These are phyloP conservation scores for Magnolia officinalis DNA, from an alignment of 164 flowering plant species.

Conservation along the genomic window DNA sequence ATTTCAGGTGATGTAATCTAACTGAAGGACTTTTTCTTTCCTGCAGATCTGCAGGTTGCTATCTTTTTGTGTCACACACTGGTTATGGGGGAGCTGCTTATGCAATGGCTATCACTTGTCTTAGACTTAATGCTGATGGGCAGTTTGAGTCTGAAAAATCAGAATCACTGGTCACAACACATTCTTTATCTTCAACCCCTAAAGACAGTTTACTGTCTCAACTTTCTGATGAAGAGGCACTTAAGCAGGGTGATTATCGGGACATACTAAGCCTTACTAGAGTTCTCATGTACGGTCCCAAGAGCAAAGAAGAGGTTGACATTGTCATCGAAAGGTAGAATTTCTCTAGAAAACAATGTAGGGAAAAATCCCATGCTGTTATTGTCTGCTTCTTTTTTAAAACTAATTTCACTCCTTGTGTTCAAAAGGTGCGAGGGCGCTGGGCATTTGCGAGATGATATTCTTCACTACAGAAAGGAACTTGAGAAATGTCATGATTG, in stretches of 20 bases:
- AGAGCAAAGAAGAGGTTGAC: conserved; percentile 86
- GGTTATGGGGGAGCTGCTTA: conserved; percentile 94
- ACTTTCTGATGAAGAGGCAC: conserved; percentile 47
- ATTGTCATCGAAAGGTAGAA: conserved; percentile 67
- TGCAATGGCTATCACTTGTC: conserved; percentile 90
- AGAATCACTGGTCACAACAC: conserved; percentile 22
- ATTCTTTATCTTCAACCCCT: conserved; percentile 13
- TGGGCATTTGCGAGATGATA: conserved; percentile 80
- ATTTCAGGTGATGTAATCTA: neutral
- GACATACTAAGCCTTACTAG: conserved; percentile 87
- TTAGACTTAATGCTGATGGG: conserved; percentile 53
- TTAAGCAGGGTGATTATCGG: conserved; percentile 71
- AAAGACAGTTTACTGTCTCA: conserved; percentile 30
- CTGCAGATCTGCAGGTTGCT: conserved; percentile 71
- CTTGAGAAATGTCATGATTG: conserved; percentile 44
- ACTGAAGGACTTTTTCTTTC: neutral
- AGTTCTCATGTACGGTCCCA: conserved; percentile 82
- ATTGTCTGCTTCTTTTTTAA: neutral
- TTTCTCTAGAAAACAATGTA: neutral
- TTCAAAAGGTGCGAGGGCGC: conserved; percentile 86
- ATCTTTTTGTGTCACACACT: conserved; percentile 91
- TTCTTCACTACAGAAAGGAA: conserved; percentile 56
- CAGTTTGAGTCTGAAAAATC: conserved; percentile 25
- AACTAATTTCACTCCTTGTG: neutral
- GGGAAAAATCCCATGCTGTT: neutral